phyloP scores from a whole-genome alignment of 805 yeast species.

The Sungouiella blattae region DNA sequence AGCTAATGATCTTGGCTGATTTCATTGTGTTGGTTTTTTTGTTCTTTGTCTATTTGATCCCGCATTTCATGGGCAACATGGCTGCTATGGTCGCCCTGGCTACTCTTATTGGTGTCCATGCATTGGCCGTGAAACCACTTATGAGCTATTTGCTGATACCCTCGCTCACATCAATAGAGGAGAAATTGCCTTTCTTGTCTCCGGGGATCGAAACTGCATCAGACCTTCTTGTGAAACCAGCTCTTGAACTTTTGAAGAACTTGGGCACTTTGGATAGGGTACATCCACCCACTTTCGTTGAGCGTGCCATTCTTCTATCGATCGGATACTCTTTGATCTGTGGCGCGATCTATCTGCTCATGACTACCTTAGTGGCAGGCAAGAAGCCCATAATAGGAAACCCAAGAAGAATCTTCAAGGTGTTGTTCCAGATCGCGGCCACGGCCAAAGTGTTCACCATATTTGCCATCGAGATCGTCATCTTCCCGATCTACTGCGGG shows the following conservation, averaged over 20 bases:
- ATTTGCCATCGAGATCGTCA: slow-evolving; percentile 73
- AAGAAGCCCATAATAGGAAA: slow-evolving; percentile 47
- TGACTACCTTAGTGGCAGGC: slow-evolving; percentile 29
- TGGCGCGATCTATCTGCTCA: slow-evolving; percentile 20
- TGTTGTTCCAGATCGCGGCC: slow-evolving; percentile 52
- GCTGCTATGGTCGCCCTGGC: slow-evolving; percentile 3
- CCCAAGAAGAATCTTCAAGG: slow-evolving; percentile 48
- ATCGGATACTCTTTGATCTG: slow-evolving; percentile 33
- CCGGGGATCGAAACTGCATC: neutral
- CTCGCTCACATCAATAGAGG: neutral
- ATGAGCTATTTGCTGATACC: neutral
- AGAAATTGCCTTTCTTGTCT: neutral
- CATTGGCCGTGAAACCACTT: slow-evolving; percentile 3
- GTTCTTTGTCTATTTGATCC: slow-evolving; percentile 43
- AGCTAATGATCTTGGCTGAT: slow-evolving; percentile 31
- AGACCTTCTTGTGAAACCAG: slow-evolving; percentile 5
- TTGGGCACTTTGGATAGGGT: slow-evolving; percentile 6
- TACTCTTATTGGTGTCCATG: slow-evolving; percentile 2
- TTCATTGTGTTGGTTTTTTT: slow-evolving; percentile 33
- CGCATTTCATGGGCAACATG: slow-evolving; percentile 43
- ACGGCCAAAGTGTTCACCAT: slow-evolving; percentile 73
- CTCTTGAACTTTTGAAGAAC: neutral
- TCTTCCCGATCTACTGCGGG: slow-evolving; percentile 88
- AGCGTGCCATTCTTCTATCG: slow-evolving; percentile 34
- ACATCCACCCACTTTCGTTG: slow-evolving; percentile 28